These are phyloP conservation scores for Saccharomyces pastorianus DNA, from an alignment of 1,139 yeast species.

Conservation along the genomic window DNA sequence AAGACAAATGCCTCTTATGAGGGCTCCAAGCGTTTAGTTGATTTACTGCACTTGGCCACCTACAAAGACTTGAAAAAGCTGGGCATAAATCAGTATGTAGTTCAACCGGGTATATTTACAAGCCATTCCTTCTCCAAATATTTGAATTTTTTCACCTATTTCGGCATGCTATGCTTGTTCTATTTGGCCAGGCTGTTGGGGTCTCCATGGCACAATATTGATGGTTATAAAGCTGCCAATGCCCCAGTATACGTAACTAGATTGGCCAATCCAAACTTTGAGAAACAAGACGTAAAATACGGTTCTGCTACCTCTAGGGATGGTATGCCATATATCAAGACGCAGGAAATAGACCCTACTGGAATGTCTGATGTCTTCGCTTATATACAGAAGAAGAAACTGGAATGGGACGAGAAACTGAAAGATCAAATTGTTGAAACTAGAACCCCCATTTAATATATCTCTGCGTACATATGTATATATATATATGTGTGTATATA, in stretches of 20 bases:
- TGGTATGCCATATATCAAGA: slow-evolving; percentile 58
- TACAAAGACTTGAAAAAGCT: slow-evolving; percentile 41
- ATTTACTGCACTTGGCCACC: slow-evolving; percentile 69
- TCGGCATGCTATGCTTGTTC: slow-evolving; percentile 78
- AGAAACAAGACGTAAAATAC: slow-evolving; percentile 51
- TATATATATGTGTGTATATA: background rate
- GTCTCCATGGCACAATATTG: slow-evolving; percentile 78
- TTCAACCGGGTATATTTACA: slow-evolving; percentile 92
- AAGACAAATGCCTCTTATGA: slow-evolving; percentile 68
- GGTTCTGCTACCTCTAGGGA: slow-evolving; percentile 62
- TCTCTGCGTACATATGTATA: background rate
- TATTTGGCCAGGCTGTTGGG: slow-evolving; percentile 79
- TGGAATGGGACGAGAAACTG: slow-evolving; percentile 62
- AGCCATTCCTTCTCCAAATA: slow-evolving; percentile 73
- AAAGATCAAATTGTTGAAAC: slow-evolving; percentile 64
- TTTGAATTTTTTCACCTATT: slow-evolving; percentile 67
- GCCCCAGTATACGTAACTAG: slow-evolving; percentile 63
- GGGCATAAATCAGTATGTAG: slow-evolving; percentile 63
- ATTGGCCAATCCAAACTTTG: slow-evolving; percentile 37
- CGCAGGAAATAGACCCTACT: slow-evolving; percentile 48
- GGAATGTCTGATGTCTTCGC: slow-evolving; percentile 57
- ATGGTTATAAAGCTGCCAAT: slow-evolving; percentile 83
- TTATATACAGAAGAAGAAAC: slow-evolving; percentile 48
- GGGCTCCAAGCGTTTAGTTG: slow-evolving; percentile 84
- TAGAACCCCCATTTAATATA: slow-evolving; percentile 26